Evolutionary conservation across 106 monocot genomes (phyloP).

Genomic region (Apostasia shenzhenica): DNA sequence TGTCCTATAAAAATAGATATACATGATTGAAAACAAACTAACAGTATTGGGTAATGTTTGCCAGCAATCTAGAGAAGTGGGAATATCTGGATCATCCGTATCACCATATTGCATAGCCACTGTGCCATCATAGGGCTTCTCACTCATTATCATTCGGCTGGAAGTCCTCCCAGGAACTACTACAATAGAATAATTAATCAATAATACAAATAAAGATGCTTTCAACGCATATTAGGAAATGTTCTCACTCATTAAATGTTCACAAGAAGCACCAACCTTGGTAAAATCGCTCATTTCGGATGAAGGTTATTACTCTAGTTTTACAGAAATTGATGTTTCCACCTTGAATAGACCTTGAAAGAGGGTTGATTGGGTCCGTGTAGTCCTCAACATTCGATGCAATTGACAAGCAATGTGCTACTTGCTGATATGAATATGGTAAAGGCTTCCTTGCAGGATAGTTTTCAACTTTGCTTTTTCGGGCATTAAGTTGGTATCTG

Average conservation of each 20-base stretch:
- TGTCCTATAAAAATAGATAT: too few relatives aligned
- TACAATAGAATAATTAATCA: conserved; percentile 1
- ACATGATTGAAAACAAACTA: conserved; percentile 15
- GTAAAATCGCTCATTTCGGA: conserved; percentile 22
- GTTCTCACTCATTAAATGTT: not conserved
- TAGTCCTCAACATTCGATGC: conserved; percentile 45
- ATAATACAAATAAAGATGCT: not conserved
- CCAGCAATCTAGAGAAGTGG: conserved; percentile 24
- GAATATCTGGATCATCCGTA: conserved; percentile 44
- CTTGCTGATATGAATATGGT: conserved; percentile 15
- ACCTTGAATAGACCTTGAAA: conserved; percentile 67
- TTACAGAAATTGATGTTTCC: conserved; percentile 62
- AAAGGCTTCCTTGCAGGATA: conserved; percentile 33
- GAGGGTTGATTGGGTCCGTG: conserved; percentile 27
- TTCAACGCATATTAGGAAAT: too few relatives aligned
- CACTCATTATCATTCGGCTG: conserved; percentile 38
- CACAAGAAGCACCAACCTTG: conserved; percentile 42
- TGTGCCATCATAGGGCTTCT: conserved; percentile 63
- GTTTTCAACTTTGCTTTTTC: conserved; percentile 60
- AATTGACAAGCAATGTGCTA: conserved; percentile 29
- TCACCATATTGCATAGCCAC: conserved; percentile 69
- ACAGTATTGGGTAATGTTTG: conserved; percentile 61
- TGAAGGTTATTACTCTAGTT: conserved; percentile 43
- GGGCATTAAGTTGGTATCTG: conserved; percentile 59
- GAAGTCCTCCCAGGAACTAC: conserved; percentile 14